Conservation (phyloP, 805 yeast species). For the Suhomyces canberraensis region DNA sequence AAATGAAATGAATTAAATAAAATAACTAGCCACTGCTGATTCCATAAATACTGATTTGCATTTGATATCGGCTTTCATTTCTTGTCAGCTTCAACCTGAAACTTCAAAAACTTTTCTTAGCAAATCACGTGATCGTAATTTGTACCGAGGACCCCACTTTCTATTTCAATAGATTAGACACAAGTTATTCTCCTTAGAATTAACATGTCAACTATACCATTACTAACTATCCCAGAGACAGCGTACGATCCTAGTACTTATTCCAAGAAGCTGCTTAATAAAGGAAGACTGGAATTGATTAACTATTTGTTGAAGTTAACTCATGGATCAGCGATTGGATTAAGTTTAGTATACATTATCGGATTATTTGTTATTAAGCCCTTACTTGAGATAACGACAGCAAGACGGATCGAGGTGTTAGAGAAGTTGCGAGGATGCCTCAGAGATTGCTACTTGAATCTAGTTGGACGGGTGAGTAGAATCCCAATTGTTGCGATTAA, state of each 20-base stretch:
- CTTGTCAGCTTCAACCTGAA: too few relatives aligned
- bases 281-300: slow-evolving; percentile 21
- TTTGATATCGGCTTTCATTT: too few relatives aligned
- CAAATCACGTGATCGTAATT: too few relatives aligned
- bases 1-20: too few relatives aligned
- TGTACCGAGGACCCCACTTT: too few relatives aligned
- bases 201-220: slow-evolving; percentile 25
- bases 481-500: slow-evolving; percentile 40
- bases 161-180: too few relatives aligned
- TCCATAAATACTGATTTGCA: too few relatives aligned
- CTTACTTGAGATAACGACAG: slow-evolving; percentile 26
- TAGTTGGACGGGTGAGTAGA: slow-evolving; percentile 31
- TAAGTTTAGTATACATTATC: slow-evolving; percentile 28
- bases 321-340: slow-evolving; percentile 30
- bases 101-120: too few relatives aligned
- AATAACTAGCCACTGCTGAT: too few relatives aligned
- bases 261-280: slow-evolving; percentile 7
- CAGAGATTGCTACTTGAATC: slow-evolving; percentile 33
- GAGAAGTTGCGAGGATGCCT: slow-evolving; percentile 30
- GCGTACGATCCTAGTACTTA: slow-evolving; percentile 34
- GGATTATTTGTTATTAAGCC: slow-evolving; percentile 35
- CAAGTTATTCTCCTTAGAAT: too few relatives aligned
- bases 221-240: slow-evolving; percentile 39
- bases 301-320: slow-evolving; percentile 29
- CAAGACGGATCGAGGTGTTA: slow-evolving; percentile 32